Percentiles rank a stretch among this genome's conserved stretches.
Conservation (phyloP, 495 filamentous ascomycete species). For the Neurospora sp. region DNA sequence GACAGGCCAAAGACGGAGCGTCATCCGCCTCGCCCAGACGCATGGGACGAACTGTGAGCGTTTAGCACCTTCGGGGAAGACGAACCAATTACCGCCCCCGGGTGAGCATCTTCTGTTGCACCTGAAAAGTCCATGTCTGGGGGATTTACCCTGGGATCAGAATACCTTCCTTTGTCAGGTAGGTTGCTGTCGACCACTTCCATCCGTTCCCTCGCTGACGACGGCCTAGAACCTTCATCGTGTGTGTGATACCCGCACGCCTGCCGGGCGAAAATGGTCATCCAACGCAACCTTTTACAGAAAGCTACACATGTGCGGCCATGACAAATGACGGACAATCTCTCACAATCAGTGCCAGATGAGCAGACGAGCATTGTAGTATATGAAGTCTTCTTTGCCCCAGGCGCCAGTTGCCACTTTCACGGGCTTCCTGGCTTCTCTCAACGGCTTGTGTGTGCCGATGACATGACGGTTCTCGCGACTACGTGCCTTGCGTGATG, state of each 20-base stretch:
- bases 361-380: background rate
- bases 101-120: background rate
- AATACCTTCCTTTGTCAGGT: background rate
- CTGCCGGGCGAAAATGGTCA: background rate
- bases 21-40: slow-evolving; percentile 3
- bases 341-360: background rate
- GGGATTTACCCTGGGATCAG: background rate
- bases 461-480: background rate
- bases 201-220: background rate
- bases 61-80: background rate
- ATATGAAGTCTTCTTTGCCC: background rate
- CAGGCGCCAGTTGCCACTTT: background rate
- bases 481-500: background rate
- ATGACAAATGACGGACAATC: background rate
- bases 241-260: background rate
- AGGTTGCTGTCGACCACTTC: background rate
- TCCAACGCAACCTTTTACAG: background rate
- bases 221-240: background rate
- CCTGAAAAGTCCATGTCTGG: background rate
- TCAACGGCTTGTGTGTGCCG: background rate
- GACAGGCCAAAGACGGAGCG: background rate
- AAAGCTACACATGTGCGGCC: background rate
- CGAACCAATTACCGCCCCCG: background rate
- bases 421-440: background rate
- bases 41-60: slow-evolving; percentile 7